Conservation (phyloP, 2,329 filamentous ascomycete species). For the Apiospora sp. region DNA sequence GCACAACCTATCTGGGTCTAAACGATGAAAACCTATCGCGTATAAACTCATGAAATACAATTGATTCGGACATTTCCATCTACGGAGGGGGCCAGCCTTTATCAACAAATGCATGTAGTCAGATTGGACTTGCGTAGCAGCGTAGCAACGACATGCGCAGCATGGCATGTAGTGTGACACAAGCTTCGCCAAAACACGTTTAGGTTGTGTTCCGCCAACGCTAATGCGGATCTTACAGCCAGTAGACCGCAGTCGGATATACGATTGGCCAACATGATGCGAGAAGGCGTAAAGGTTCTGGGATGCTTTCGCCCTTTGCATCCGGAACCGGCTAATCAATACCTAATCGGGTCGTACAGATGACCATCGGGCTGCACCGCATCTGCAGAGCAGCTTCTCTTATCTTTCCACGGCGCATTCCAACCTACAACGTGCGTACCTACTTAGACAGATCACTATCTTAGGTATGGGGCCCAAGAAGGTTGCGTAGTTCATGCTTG, state of each 20-base stretch:
- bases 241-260: background rate
- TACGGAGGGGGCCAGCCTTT: background rate
- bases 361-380: background rate
- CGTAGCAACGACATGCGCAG: background rate
- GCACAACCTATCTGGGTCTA: background rate
- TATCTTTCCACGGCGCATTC: background rate
- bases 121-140: background rate
- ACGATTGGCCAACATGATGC: background rate
- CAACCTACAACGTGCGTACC: too few relatives aligned
- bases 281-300: background rate
- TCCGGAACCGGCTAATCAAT: conserved; percentile 5
- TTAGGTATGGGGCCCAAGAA: too few relatives aligned
- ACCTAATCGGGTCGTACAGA: background rate
- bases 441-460: too few relatives aligned
- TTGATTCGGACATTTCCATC: background rate
- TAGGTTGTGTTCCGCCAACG: background rate
- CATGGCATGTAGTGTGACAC: background rate
- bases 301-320: background rate
- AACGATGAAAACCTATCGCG: background rate
- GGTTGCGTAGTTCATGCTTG: too few relatives aligned
- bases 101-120: background rate
- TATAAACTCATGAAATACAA: background rate
- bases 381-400: background rate
- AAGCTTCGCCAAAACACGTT: background rate
- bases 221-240: background rate